Percentiles rank a stretch among this genome's conserved stretches.
phyloP scores from a whole-genome alignment of 306 rosid species.

The Canavalia gladiata region DNA sequence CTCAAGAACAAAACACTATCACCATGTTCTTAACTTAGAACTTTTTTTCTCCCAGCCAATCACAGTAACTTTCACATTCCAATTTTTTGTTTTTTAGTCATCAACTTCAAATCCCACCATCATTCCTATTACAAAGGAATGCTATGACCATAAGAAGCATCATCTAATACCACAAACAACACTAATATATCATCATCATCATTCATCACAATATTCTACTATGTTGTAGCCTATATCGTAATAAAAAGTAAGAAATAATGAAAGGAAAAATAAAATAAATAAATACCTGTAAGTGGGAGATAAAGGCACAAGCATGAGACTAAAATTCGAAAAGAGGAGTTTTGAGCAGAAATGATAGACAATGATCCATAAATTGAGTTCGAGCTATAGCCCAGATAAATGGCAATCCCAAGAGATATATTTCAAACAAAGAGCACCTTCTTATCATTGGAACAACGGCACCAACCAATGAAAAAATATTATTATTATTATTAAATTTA shows the following conservation, averaged over 20 bases:
- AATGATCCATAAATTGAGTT: constrained; percentile 28
- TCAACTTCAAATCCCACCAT: constrained; percentile 33
- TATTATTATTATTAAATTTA: constrained; percentile 36
- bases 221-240: neutral
- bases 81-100: constrained; percentile 17
- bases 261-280: neutral
- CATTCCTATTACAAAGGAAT: constrained; percentile 14
- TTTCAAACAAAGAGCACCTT: constrained; percentile 65
- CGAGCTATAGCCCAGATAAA: constrained; percentile 65
- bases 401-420: constrained; percentile 67
- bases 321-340: neutral
- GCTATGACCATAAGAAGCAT: constrained; percentile 16
- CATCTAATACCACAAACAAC: constrained; percentile 38
- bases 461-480: constrained; percentile 69
- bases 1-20: constrained; percentile 33
- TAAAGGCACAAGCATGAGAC: neutral
- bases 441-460: constrained; percentile 88
- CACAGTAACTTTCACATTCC: constrained; percentile 35
- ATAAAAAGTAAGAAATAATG: constrained; percentile 7
- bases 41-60: neutral
- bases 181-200: constrained; percentile 22
- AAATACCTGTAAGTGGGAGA: constrained; percentile 43
- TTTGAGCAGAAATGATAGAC: constrained; percentile 7
- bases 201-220: constrained; percentile 25
- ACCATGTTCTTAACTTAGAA: constrained; percentile 22